A percentile compares a stretch with the other conserved stretches of the same genome.
Conservation (phyloP, 1,284 basidiomycete species). For the Ustilago esculenta region DNA sequence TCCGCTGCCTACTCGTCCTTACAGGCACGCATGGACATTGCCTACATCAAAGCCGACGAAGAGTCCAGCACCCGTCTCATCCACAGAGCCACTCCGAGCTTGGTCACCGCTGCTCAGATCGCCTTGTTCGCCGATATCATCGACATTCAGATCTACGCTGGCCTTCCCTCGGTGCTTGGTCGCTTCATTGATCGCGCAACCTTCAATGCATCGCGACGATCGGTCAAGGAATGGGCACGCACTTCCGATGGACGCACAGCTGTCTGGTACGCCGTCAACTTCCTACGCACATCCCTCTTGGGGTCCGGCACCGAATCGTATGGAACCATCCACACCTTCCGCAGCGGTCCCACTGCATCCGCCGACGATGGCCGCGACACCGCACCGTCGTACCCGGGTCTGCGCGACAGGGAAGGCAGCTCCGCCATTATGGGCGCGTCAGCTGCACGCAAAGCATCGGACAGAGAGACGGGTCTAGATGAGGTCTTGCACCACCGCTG, state of each 20-base stretch:
- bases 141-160: conserved; percentile 57
- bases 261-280: conserved; percentile 51
- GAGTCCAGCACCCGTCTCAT: conserved; percentile 46
- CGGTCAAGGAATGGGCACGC: conserved; percentile 52
- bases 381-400: conserved; percentile 3
- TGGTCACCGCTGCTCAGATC: conserved; percentile 51
- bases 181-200: conserved; percentile 55
- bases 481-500: conserved; percentile 53
- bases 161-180: conserved; percentile 51
- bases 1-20: conserved; percentile 45
- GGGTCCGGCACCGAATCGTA: conserved; percentile 37
- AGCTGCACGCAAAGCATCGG: conserved; percentile 17
- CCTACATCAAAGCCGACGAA: conserved; percentile 48
- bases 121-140: conserved; percentile 52
- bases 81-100: conserved; percentile 43
- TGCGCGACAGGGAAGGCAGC: conserved; percentile 13
- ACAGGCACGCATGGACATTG: conserved; percentile 50
- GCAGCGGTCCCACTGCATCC: not conserved
- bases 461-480: conserved; percentile 38
- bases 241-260: conserved; percentile 45
- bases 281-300: conserved; percentile 40
- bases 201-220: conserved; percentile 44
- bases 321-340: conserved; percentile 35
- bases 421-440: conserved; percentile 1
- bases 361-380: conserved; percentile 16